Base-by-base conservation (phyloP, 2,329 filamentous ascomycete species). In the Cercospora sp. region DNA sequence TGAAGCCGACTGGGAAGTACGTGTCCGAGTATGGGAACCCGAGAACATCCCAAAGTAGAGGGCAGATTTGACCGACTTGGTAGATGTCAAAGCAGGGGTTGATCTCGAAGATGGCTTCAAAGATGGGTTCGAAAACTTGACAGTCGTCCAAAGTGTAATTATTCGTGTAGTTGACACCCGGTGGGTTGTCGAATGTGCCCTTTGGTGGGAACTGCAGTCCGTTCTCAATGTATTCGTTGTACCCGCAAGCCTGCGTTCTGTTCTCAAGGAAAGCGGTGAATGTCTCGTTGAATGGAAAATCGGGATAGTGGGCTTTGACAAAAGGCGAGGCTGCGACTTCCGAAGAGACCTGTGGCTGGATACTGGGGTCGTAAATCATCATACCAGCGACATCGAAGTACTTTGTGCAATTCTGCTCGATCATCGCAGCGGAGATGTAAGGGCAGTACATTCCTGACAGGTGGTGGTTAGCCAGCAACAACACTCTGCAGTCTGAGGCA, bases 161-260 rank as follows among this genome's bases (percentile, higher is more conserved):
- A 36, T 63, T 59, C 5, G 64, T 60, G 18, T 60, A 77, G 61
- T 76, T 80, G 6, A 63, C 53, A 40, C 42, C 30, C 30, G 55
- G 40, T 12, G 67, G 33, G 51, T 60, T 18, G 63, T 71, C 42
- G 74, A 75, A 65, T 72, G 73, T 28, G 69, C 76, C 16, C 5
- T 68, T 65, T 1, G 80, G 74, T 23, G 80, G 80, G 59, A 77
- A 82, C 0, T 67, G 72, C 26, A 82, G 75, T 67, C 83, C 82
- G 28, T 85, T 84, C 16, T 87, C 78, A 30, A 89, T 74, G 74
- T 86, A 81, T 28, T 73, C 65, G n/a, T 76, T 75, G 73, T 80
- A 81, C 64, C 78, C 78, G 71, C 80, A 82, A 9, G 72, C 66
- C 8, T 77, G 74, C 23, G 80, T 74, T 3, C 72, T 72, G 16